A percentile compares a stretch with the other conserved stretches of the same genome.
phyloP scores from a whole-genome alignment of 164 flowering plant species.

The Cinnamomum chago region DNA sequence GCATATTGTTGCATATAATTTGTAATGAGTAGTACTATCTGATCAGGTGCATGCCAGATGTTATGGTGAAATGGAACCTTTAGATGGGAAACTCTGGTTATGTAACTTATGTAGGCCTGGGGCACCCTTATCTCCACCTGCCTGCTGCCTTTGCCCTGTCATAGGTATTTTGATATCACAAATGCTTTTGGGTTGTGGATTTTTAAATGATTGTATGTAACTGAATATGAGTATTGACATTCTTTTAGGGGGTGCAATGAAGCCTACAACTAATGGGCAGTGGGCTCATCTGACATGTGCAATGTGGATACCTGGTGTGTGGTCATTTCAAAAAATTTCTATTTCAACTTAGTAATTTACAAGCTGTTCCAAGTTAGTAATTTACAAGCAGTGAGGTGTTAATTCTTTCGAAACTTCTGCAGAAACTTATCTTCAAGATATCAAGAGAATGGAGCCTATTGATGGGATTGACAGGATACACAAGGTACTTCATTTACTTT shows the following conservation, averaged over 20 bases:
- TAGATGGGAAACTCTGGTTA: constrained; percentile 78
- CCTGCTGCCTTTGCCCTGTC: constrained; percentile 94
- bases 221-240: constrained; percentile 11
- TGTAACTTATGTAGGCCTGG: constrained; percentile 90
- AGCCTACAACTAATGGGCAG: constrained; percentile 93
- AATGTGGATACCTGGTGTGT: constrained; percentile 94
- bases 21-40: constrained; percentile 7
- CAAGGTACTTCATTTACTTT: constrained; percentile 44
- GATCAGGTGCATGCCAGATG: constrained; percentile 95
- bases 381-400: constrained; percentile 1
- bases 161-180: constrained; percentile 40
- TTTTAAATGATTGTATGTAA: background rate
- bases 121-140: constrained; percentile 67
- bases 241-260: constrained; percentile 93
- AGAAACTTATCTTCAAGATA: constrained; percentile 92
- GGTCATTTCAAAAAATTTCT: background rate
- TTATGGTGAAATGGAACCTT: constrained; percentile 86
- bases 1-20: background rate
- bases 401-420: constrained; percentile 19
- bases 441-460: constrained; percentile 95
- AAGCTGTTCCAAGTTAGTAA: background rate
- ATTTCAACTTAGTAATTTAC: background rate
- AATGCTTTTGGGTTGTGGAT: background rate
- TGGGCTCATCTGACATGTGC: constrained; percentile 99
- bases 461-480: constrained; percentile 81